Percentiles rank a stretch among this genome's conserved stretches.
These are phyloP conservation scores for Nemania sp. DNA, from an alignment of 2,329 filamentous ascomycete species.

Conservation along the genomic window DNA sequence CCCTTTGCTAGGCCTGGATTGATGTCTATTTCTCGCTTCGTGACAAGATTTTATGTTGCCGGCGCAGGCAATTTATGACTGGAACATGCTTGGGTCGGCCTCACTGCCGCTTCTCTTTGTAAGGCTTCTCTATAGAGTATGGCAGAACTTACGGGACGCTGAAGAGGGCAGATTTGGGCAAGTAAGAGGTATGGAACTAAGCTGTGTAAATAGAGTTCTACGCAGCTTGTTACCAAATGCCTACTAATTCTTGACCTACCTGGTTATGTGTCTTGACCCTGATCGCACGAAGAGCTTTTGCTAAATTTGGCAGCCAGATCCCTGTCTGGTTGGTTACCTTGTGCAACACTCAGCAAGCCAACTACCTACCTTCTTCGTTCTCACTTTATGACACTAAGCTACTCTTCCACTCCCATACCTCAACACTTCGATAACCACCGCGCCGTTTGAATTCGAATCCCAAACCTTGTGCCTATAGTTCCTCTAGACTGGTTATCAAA, in stretches of 20 bases:
- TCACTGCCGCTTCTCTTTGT: neutral
- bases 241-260: neutral
- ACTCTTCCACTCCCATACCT: no score
- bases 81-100: neutral
- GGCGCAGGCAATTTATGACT: neutral
- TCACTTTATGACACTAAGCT: no score
- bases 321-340: constrained; percentile 10
- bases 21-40: constrained; percentile 21
- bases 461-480: neutral
- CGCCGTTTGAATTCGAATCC: neutral
- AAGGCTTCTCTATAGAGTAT: neutral
- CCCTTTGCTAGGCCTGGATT: constrained; percentile 34
- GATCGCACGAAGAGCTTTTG: constrained; percentile 19
- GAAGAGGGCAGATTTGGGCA: neutral
- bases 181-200: neutral
- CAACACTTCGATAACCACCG: no score
- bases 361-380: neutral
- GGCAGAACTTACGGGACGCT: neutral
- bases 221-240: neutral
- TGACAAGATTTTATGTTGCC: constrained; percentile 26
- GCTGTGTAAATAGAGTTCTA: neutral
- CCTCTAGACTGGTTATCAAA: no score
- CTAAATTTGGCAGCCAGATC: constrained; percentile 11
- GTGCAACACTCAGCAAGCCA: constrained; percentile 2
- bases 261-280: neutral